Base-by-base conservation (phyloP, 768 basidiomycete species). In the Russula sp. region DNA sequence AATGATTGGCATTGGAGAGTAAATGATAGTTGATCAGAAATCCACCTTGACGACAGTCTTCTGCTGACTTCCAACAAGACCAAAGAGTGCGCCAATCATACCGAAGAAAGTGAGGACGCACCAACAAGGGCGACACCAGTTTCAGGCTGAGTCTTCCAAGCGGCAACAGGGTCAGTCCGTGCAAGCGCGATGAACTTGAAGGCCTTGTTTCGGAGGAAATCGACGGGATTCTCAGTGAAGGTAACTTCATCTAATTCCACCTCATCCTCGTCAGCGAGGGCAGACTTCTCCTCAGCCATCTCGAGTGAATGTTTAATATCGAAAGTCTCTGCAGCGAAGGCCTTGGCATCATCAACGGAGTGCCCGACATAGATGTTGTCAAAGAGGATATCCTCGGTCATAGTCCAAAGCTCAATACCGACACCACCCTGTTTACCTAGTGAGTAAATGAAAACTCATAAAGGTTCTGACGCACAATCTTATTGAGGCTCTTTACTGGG, bases 331-430 rank as follows among this genome's bases (percentile, higher is more conserved):
- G 79, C 77, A 61, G 94, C 92, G 69, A 99, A 77, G 13, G 79
- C 76, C 75, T 90, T 86, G 67, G 97, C 97, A 65, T 96, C 93
- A 44, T 85, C 84, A 63, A 85, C 73, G 22, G 94, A 95, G 81
- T 94, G 89, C 64, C 94, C 94, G 63, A 99, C 76, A 79, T 94
- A 98, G 73, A 99, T 85, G 80, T 93, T 94, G 77, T 92, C 86
- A 75, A 94, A 95, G 70, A 94, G 82, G 70, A 94, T 94, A 73
- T 92, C 88, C 76, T 91, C 91, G 49, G 95, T 96, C 97, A 98
- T 99, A 52, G 96, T 96, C 97, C 97, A 99, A 71, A 98, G 86
- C 77, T 99, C 97, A 69, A 98, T 95, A 72, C 95, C 95, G 66
- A 97, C 84, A 78, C 94, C 94, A 69, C 92, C 91, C 89, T 90